Percentiles rank a stretch among this genome's conserved stretches.
Conservation (phyloP, 331 rosid genomes). For the Cydonia oblonga region DNA sequence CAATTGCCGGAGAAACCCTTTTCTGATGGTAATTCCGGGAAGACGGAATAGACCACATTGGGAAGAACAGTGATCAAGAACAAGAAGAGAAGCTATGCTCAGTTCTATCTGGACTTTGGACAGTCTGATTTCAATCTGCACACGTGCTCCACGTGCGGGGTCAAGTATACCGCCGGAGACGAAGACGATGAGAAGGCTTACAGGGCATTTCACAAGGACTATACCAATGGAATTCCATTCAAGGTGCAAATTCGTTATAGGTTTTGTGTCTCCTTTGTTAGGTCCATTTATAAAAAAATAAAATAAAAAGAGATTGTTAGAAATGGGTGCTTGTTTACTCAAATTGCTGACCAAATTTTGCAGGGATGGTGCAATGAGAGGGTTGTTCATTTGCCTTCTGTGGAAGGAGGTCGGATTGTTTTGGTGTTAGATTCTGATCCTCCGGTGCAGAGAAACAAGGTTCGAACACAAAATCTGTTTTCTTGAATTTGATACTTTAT, state of each 20-base stretch:
- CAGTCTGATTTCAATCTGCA: constrained; percentile 61
- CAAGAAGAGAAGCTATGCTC: constrained; percentile 77
- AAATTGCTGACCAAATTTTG: background rate
- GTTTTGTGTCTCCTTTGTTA: background rate
- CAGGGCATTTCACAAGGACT: constrained; percentile 48
- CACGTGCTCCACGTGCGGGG: constrained; percentile 46
- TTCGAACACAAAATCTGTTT: background rate
- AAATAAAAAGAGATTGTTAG: too few relatives aligned
- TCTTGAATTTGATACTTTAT: background rate
- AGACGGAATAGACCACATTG: background rate
- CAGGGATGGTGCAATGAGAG: constrained; percentile 67
- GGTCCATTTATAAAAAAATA: background rate
- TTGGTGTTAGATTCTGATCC: constrained; percentile 43
- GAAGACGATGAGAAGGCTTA: constrained; percentile 58
- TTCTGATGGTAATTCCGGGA: background rate
- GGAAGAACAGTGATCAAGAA: constrained; percentile 36
- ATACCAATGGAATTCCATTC: constrained; percentile 47
- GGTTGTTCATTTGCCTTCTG: constrained; percentile 16
- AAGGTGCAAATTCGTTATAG: constrained; percentile 18
- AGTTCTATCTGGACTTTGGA: constrained; percentile 65
- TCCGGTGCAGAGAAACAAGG: constrained; percentile 47
- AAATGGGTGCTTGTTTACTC: constrained; percentile 2
- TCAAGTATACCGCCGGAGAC: constrained; percentile 56
- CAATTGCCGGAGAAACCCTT: background rate
- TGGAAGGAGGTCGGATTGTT: constrained; percentile 29